Conservation (phyloP, 1,284 basidiomycete species). For the Austroboletus rostrupii region DNA sequence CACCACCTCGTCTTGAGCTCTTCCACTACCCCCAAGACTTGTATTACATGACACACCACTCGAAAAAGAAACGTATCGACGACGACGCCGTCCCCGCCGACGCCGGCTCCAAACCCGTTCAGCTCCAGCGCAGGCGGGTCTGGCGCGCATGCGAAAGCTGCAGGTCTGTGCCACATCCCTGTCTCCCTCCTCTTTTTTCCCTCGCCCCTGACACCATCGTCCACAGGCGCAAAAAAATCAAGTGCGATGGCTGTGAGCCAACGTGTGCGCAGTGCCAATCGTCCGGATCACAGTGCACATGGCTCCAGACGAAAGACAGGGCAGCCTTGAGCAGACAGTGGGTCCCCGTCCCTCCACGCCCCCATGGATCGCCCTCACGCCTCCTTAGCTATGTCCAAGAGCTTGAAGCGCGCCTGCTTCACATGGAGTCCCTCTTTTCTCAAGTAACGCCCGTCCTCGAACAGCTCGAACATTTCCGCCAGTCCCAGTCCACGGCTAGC, state of each 20-base stretch:
- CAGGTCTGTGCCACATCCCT: conserved; percentile 49
- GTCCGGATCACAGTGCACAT: conserved; percentile 73
- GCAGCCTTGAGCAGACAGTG: conserved; percentile 82
- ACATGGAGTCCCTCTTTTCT: conserved; percentile 77
- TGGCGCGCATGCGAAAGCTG: conserved; percentile 84
- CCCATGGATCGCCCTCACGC: conserved; percentile 18
- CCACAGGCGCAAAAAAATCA: conserved; percentile 80
- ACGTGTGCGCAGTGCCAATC: conserved; percentile 76
- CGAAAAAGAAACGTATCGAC: conserved; percentile 69
- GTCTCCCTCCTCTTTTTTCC: conserved; percentile 10
- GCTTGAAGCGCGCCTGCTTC: conserved; percentile 75
- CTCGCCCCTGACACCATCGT: conserved; percentile 19
- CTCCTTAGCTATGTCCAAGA: conserved; percentile 76
- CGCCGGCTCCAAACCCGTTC: conserved; percentile 61
- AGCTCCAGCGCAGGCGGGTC: conserved; percentile 70
- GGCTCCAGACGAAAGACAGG: conserved; percentile 83
- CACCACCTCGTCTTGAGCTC: conserved; percentile 26
- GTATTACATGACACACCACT: conserved; percentile 49
- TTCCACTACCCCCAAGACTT: conserved; percentile 48
- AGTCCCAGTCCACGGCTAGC: conserved; percentile 33
- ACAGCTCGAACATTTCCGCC: conserved; percentile 53
- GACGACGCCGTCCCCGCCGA: conserved; percentile 51
- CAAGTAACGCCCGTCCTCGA: conserved; percentile 75
- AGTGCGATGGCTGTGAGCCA: conserved; percentile 80
- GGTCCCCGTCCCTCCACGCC: conserved; percentile 30